Evolutionary conservation across 352 stramenopile species (phyloP), one percentile per base, ranked within the genome.

Genomic region (Phytophthora constricta): DNA sequence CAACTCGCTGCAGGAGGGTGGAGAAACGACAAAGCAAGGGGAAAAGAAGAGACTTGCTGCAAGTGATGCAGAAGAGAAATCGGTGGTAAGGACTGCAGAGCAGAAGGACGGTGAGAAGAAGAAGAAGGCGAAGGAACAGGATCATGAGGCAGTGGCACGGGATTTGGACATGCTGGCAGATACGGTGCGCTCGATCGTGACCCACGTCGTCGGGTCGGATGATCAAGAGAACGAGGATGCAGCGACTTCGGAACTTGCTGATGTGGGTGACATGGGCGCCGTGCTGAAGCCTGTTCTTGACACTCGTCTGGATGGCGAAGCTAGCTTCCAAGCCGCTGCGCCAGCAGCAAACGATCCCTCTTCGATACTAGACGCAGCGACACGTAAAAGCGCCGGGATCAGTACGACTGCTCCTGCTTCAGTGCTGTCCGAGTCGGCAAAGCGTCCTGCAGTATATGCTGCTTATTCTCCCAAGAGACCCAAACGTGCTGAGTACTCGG

Each of bases 121-220:
- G 37, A 39, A n/a, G n/a, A n/a, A n/a, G n/a, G n/a, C 50, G 45
- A 34, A 55, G 56, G 13, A 19, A 39, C 50, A 5, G 39, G 50
- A 52, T 16, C 14, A 57, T 11, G 22, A 49, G 37, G 53, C 60
- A 4, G 56, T 75, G 4, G 68, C 79, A 25, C 69, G 62, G 9
- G 72, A 90, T 37, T 71, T 89, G 34, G 78, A 83, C 54, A 84
- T 90, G 76, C 58, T 90, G 7, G 82, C 82, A 2, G 78, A 89
- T 52, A 90, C 82, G 1, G 79, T 90, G 42, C 74, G 77, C 2
- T 74, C 78, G 9, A 87, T 88, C 45, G 79, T 82, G 20, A 76
- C 62, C 2, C 61, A 72, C 22, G 75, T 76, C 11, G 65, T 69
- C 31, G 62, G 72, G 26, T 39, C 50, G 43, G 34, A 13, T 16